These are phyloP conservation scores for Canariomyces notabilis DNA, from an alignment of 2,329 filamentous ascomycete genomes.

Conservation along the genomic window DNA sequence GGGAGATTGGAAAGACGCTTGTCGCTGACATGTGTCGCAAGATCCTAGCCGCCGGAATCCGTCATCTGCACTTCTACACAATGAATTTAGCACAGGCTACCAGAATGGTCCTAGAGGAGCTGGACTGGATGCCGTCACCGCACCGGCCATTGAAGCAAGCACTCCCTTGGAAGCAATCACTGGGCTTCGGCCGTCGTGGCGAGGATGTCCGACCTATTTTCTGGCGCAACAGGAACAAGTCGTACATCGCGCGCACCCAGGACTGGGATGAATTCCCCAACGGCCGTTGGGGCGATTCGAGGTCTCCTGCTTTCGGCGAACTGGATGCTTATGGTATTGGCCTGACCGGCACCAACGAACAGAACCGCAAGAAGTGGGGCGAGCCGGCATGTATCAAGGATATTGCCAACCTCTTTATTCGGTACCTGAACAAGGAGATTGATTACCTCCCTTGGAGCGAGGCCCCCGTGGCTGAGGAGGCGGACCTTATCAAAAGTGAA, in stretches of 20 bases:
- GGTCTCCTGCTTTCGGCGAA: slow-evolving; percentile 93
- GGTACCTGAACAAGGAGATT: slow-evolving; percentile 76
- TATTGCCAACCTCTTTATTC: slow-evolving; percentile 75
- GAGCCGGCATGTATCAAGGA: slow-evolving; percentile 75
- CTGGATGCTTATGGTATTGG: slow-evolving; percentile 92
- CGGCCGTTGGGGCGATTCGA: slow-evolving; percentile 94
- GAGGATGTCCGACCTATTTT: slow-evolving; percentile 98
- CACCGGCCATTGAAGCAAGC: slow-evolving; percentile 78
- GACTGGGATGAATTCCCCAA: slow-evolving; percentile 99
- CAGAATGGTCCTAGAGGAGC: slow-evolving; percentile 86
- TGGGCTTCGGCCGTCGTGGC: slow-evolving; percentile 78
- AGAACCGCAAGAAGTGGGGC: slow-evolving; percentile 94
- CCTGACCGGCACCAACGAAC: slow-evolving; percentile 88
- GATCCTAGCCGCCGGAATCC: slow-evolving; percentile 75
- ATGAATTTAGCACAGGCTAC: slow-evolving; percentile 98
- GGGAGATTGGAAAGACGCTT: slow-evolving; percentile 80
- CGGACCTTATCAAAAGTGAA: slow-evolving; percentile 69
- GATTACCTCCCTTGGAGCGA: slow-evolving; percentile 92
- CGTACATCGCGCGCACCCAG: slow-evolving; percentile 90
- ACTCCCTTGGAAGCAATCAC: slow-evolving; percentile 94
- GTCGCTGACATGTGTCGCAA: slow-evolving; percentile 87
- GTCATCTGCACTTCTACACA: slow-evolving; percentile 95
- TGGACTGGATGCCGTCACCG: slow-evolving; percentile 72
- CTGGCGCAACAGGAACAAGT: slow-evolving; percentile 96
- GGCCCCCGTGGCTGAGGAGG: slow-evolving; percentile 75